Base-by-base conservation (phyloP, 257 asterid genomes). In the Linaria vulgaris region DNA sequence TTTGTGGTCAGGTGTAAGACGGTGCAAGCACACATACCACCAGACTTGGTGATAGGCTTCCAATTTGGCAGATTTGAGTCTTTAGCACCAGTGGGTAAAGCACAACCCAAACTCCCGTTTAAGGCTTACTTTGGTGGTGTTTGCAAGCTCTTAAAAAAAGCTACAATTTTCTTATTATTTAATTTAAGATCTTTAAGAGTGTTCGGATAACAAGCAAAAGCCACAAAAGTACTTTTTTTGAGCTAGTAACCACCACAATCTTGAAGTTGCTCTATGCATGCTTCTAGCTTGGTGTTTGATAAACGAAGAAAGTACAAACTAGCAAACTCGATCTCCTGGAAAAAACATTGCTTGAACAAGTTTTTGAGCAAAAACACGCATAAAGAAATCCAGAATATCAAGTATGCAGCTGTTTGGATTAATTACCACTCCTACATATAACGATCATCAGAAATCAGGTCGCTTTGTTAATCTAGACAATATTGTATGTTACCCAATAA, bases 381-480 rank as follows among this genome's bases (percentile, higher is more conserved):
- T 34, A 34, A 34, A 34, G 41, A n/a, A n/a, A n/a, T n/a, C n/a
- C 41, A 34, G 41, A 4, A 3, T 4, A 34, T 34, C 41, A 34
- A 8, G 6, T 34, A 11, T 34, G 41, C 41, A 34, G 11, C 41
- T 3, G 9, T 11, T 34, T 11, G 41, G 41, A 34, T 34, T 3
- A 44, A 13, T 44, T 44, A n/a, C 49, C 17, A 44, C 19, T 44
- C 49, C 49, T 44, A 13, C 49, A 44, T 12, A 44, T 0, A 44
- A 44, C 11, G 49, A 44, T 44, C 49, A 15, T 44, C 16, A 14
- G 19, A 44, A 44, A 34, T 34, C 49, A 44, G 16, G 49, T 53
- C 49, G 45, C 27, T 51, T 9, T 54, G 46, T 17, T 24, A 68
- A 25, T 21, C 37, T 59, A 58, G 71, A 31, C 22, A 20, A 27